Evolutionary conservation across 345 rosid genomes (phyloP), one percentile per base, ranked within the genome.

Genomic region (Raphanus sativus): DNA sequence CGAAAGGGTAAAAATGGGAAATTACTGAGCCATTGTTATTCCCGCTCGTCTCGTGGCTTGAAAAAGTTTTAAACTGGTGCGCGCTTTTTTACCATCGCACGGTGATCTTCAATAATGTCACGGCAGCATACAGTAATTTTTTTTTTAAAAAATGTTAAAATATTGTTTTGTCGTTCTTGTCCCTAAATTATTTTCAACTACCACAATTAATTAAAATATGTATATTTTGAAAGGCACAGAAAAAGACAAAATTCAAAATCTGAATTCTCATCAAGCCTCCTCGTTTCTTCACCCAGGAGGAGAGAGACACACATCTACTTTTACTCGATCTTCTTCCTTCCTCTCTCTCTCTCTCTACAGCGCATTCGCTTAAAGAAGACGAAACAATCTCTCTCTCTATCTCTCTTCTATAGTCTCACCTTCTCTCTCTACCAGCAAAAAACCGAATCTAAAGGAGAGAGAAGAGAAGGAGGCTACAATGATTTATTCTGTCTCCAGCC

Each of bases 351-450:
- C 77, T 82, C 79, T 74, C 89, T 82, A 86, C 87, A 75, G 78
- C 84, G 75, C 73, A 75, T 60, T 87, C 85, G 81, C 96, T 85
- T 90, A 65, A 84, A 86, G 89, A 80, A 83, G 92, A 94, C 84
- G 97, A 83, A 85, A 89, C 85, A 71, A 70, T 84, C 81, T 73
- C 83, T 60, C n/a, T 66, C 74, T 73, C 73, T 21, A 21, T 21
- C 21, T 21, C 28, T 56, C 30, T 54, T 38, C 78, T 24, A 21
- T 61, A 30, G 81, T 75, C 78, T 79, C 78, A 72, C 70, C 73
- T 5, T 73, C 62, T 26, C 30, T 63, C 52, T 68, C 78, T 62
- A 66, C 71, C 54, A 74, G 25, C 70, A 33, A 64, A 28, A 28
- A 69, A 13, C 29, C 32, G 10, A 58, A 58, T 60, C 66, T 7